These are phyloP conservation scores for Oryza nivara DNA, from an alignment of 176 grass and related monocot species.

Conservation along the genomic window DNA sequence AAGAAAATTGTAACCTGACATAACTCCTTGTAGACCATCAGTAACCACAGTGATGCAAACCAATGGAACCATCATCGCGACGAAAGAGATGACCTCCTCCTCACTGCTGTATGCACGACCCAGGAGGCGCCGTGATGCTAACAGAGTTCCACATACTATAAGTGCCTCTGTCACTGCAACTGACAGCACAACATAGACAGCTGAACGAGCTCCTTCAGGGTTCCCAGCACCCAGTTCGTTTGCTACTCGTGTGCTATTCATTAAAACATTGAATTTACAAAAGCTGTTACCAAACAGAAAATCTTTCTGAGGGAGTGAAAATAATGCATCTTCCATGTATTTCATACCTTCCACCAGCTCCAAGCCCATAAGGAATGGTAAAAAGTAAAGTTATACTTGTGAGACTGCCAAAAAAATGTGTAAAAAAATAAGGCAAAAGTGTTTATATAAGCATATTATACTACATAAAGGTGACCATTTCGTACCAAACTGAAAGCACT, in stretches of 20 bases:
- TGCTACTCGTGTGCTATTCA: slow-evolving; percentile 78
- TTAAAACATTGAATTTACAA: neutral
- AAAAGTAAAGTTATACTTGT: slow-evolving; percentile 69
- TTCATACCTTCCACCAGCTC: slow-evolving; percentile 77
- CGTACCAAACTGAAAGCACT: slow-evolving; percentile 88
- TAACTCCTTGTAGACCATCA: slow-evolving; percentile 65
- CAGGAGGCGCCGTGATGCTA: slow-evolving; percentile 55
- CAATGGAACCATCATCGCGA: slow-evolving; percentile 59
- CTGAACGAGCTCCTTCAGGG: slow-evolving; percentile 68
- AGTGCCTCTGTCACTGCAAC: slow-evolving; percentile 58
- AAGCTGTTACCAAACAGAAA: neutral
- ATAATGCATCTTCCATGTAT: neutral
- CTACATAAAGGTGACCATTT: neutral
- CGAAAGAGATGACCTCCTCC: slow-evolving; percentile 62
- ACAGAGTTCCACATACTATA: slow-evolving; percentile 53
- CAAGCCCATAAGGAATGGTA: slow-evolving; percentile 66
- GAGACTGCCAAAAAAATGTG: slow-evolving; percentile 54
- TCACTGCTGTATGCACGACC: slow-evolving; percentile 89
- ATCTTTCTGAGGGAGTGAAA: neutral
- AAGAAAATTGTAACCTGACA: slow-evolving; percentile 63
- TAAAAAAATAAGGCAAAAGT: slow-evolving; percentile 4
- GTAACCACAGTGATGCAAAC: slow-evolving; percentile 72
- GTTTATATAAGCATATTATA: neutral
- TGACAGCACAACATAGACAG: slow-evolving; percentile 63
- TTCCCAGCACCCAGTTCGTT: slow-evolving; percentile 90